Conservation (phyloP, 2,329 filamentous ascomycete species). For the Epichloe typhina region DNA sequence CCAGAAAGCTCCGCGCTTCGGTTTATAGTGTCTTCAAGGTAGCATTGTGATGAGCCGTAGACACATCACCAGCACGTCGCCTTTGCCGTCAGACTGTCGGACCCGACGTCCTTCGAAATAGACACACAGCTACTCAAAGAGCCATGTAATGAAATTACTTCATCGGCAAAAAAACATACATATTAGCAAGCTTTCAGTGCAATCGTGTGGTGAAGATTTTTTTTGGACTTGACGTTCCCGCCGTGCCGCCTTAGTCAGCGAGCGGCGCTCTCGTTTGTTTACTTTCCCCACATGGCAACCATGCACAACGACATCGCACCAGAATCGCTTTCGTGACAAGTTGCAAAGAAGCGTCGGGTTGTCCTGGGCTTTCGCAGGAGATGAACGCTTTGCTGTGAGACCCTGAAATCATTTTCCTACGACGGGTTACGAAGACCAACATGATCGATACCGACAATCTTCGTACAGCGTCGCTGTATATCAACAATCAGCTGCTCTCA, state of each 20-base stretch:
- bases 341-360: neutral
- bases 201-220: neutral
- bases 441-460: slow-evolving; percentile 50
- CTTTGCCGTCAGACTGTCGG: neutral
- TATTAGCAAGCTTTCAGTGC: neutral
- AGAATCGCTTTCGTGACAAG: neutral
- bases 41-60: no score
- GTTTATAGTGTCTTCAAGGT: neutral
- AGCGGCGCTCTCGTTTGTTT: slow-evolving; percentile 19
- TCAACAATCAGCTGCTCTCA: slow-evolving; percentile 59
- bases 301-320: slow-evolving; percentile 9
- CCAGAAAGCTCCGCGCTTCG: neutral
- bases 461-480: slow-evolving; percentile 54
- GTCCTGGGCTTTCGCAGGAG: neutral
- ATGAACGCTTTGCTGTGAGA: neutral
- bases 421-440: slow-evolving; percentile 7
- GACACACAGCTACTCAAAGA: neutral
- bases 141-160: neutral
- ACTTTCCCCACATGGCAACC: slow-evolving; percentile 26
- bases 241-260: slow-evolving; percentile 12
- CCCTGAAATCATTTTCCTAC: neutral
- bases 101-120: neutral
- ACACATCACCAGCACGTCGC: neutral
- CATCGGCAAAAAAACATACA: neutral
- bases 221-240: no score